Conservation (phyloP, 1,139 yeast genomes). For the Casaregolazyma suthepensis region DNA sequence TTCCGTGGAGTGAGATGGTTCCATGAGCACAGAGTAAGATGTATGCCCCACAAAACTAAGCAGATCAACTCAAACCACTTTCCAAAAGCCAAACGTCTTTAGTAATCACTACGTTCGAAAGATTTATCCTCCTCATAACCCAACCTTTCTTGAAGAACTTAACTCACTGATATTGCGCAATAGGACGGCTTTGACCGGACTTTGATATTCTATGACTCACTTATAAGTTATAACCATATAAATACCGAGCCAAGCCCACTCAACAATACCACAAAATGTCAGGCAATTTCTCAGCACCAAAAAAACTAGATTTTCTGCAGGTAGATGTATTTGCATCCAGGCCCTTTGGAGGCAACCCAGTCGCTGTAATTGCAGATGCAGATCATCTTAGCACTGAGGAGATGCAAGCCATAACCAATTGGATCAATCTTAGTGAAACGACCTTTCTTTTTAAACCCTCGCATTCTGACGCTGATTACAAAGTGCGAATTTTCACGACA, state of each 20-base stretch:
- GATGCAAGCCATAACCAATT: background rate
- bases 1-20: too few relatives aligned
- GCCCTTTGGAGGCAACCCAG: conserved; percentile 1
- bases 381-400: background rate
- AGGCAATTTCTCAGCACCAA: background rate
- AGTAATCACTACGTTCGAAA: background rate
- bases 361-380: background rate
- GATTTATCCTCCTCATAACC: background rate
- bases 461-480: background rate
- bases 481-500: background rate
- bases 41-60: too few relatives aligned
- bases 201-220: background rate
- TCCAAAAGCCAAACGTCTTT: background rate
- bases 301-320: background rate
- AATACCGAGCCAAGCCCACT: background rate
- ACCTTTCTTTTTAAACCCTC: conserved; percentile 2
- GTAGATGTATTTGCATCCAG: conserved; percentile 1
- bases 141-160: background rate
- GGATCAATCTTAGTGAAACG: conserved; percentile 3
- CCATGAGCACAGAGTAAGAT: too few relatives aligned
- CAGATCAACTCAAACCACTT: too few relatives aligned
- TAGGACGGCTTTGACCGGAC: background rate
- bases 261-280: background rate
- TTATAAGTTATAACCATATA: background rate
- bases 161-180: background rate